These are phyloP conservation scores for Penicillium sp. DNA, from an alignment of 2,329 filamentous ascomycete species.

Conservation along the genomic window DNA sequence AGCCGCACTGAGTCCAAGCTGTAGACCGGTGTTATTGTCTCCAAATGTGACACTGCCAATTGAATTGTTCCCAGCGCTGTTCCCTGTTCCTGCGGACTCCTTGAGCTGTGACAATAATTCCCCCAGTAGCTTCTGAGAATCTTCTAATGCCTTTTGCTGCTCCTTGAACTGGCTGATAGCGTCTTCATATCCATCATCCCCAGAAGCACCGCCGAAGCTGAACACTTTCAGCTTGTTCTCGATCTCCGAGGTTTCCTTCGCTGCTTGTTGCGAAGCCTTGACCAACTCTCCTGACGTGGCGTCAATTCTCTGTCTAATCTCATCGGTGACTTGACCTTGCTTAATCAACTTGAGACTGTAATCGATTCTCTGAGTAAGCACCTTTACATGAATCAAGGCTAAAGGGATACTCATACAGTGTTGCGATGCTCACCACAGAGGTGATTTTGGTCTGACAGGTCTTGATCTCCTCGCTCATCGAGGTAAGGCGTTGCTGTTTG, in stretches of 20 bases:
- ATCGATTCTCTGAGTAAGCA: not conserved
- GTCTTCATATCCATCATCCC: not conserved
- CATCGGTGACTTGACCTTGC: conserved; percentile 1
- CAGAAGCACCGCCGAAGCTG: not conserved
- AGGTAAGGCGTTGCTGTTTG: conserved; percentile 11
- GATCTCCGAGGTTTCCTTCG: not conserved
- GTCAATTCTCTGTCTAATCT: not conserved
- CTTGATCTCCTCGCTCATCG: conserved; percentile 16
- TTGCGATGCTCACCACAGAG: conserved; percentile 16
- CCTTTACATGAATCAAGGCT: not conserved
- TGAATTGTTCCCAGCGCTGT: not conserved
- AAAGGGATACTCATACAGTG: conserved; percentile 11
- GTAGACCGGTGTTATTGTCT: not conserved
- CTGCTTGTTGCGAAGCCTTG: not conserved
- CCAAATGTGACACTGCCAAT: not conserved
- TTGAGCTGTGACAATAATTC: conserved; percentile 9
- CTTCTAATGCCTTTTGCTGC: conserved; percentile 2
- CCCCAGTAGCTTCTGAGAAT: conserved; percentile 6
- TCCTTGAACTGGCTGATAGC: conserved; percentile 3
- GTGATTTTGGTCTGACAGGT: conserved; percentile 17
- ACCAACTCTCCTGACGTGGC: conserved; percentile 7
- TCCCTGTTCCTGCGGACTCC: not conserved
- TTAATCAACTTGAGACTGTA: conserved; percentile 10
- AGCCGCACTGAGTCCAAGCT: not conserved
- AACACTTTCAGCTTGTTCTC: not conserved